Conservation (phyloP, 148 eudicot genomes). For the Fallopia convolvulus region DNA sequence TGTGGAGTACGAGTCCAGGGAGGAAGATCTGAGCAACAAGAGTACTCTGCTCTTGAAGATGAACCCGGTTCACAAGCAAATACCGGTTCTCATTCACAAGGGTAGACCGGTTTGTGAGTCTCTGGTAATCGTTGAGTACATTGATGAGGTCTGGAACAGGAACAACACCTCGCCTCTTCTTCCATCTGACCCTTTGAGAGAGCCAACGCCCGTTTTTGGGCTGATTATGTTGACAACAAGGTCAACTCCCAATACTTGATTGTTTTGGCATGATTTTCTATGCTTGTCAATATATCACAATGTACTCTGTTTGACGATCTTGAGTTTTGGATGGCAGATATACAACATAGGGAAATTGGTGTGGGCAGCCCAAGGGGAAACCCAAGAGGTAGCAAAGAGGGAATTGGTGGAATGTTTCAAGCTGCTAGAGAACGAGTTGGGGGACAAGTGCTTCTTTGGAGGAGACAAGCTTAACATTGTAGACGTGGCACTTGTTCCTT, state of each 20-base stretch:
- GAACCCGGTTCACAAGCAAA: constrained; percentile 46
- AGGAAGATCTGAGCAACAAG: constrained; percentile 27
- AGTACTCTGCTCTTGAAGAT: constrained; percentile 28
- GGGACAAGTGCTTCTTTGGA: constrained; percentile 22
- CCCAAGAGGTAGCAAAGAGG: constrained; percentile 14
- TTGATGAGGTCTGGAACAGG: constrained; percentile 59
- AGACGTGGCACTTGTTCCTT: constrained; percentile 17
- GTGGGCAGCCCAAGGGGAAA: constrained; percentile 13
- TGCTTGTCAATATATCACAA: neutral
- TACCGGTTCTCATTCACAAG: constrained; percentile 51
- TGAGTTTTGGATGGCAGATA: constrained; percentile 9
- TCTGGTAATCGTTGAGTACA: constrained; percentile 33
- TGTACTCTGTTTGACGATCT: neutral
- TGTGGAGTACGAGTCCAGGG: constrained; percentile 27
- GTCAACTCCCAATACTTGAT: neutral
- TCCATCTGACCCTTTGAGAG: constrained; percentile 34
- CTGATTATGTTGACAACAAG: constrained; percentile 46
- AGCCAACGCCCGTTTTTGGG: constrained; percentile 53
- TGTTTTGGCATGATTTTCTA: too few species aligned
- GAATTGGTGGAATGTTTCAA: constrained; percentile 14
- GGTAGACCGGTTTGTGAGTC: constrained; percentile 54
- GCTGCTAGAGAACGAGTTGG: constrained; percentile 17
- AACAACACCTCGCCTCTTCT: constrained; percentile 23
- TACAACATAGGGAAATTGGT: constrained; percentile 21
- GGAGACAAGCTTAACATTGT: constrained; percentile 13